A percentile compares a stretch with the other conserved stretches of the same genome.
Conservation (phyloP, 2,329 filamentous ascomycete genomes). For the Thielaviopsis punctulata region DNA sequence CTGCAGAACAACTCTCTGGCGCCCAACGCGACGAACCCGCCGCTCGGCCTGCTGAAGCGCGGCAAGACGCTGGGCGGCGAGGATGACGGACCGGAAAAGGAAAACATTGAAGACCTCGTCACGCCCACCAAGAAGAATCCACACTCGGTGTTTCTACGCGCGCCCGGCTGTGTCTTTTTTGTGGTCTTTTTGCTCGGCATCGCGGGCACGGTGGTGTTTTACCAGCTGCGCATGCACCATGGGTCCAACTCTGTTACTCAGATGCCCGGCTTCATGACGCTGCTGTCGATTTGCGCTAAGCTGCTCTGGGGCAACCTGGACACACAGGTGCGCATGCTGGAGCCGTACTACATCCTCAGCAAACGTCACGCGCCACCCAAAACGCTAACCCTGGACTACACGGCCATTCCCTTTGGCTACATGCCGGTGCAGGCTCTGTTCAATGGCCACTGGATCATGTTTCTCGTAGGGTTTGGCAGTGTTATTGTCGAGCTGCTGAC, state of each 20-base stretch:
- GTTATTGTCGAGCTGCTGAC: conserved; percentile 59
- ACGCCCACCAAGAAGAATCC: conserved; percentile 40
- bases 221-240: neutral
- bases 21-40: conserved; percentile 36
- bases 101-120: too few relatives aligned
- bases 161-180: conserved; percentile 41
- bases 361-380: conserved; percentile 45
- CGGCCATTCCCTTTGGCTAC: conserved; percentile 50
- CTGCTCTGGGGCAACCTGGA: conserved; percentile 53
- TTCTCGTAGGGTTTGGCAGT: conserved; percentile 51
- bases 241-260: conserved; percentile 39
- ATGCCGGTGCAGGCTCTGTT: conserved; percentile 43
- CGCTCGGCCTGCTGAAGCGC: conserved; percentile 14
- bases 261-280: conserved; percentile 48
- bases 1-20: conserved; percentile 54
- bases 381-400: conserved; percentile 56
- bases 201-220: conserved; percentile 39
- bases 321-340: conserved; percentile 52
- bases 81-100: neutral
- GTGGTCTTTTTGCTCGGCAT: conserved; percentile 40
- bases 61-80: neutral
- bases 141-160: conserved; percentile 50
- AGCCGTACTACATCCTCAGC: conserved; percentile 56
- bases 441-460: conserved; percentile 48
- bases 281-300: conserved; percentile 48